Evolutionary conservation across 495 filamentous ascomycete genomes (phyloP).

Genomic region (Cairneyella variabilis): DNA sequence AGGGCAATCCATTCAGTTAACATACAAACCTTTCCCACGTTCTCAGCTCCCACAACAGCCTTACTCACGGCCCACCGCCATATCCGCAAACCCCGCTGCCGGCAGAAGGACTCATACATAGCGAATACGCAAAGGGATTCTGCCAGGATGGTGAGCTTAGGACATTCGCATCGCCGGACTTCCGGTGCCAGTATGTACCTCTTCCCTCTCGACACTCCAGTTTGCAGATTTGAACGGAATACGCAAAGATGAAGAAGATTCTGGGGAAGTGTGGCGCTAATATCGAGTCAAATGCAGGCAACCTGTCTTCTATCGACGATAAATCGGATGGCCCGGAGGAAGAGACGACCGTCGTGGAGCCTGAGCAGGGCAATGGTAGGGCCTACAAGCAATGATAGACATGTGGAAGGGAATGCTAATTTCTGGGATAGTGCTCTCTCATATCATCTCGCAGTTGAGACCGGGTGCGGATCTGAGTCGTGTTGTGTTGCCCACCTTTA

Average conservation of each 20-base stretch:
- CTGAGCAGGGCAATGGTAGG: conserved; percentile 69
- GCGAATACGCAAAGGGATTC: too few species aligned
- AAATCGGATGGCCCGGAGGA: conserved; percentile 50
- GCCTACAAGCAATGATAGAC: too few species aligned
- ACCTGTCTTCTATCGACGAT: conserved; percentile 43
- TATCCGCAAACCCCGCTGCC: neutral
- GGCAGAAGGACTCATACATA: too few species aligned
- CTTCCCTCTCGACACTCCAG: neutral
- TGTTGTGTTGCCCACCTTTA: conserved; percentile 95
- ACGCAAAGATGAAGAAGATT: neutral
- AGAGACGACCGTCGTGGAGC: conserved; percentile 70
- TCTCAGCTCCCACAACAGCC: too few species aligned
- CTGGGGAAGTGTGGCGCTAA: conserved; percentile 5
- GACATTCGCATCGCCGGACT: conserved; percentile 21
- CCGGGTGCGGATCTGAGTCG: conserved; percentile 93
- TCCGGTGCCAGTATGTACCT: conserved; percentile 28
- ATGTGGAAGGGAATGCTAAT: neutral
- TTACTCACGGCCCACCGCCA: neutral
- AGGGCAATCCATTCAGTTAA: too few species aligned
- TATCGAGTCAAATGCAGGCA: conserved; percentile 44
- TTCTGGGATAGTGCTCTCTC: conserved; percentile 68
- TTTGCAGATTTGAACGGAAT: neutral
- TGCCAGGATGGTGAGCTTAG: conserved; percentile 27
- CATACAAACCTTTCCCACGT: too few species aligned
- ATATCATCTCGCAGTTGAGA: conserved; percentile 95